Conservation (phyloP, 2,329 filamentous ascomycete species). For the Grosmannia huntii region DNA sequence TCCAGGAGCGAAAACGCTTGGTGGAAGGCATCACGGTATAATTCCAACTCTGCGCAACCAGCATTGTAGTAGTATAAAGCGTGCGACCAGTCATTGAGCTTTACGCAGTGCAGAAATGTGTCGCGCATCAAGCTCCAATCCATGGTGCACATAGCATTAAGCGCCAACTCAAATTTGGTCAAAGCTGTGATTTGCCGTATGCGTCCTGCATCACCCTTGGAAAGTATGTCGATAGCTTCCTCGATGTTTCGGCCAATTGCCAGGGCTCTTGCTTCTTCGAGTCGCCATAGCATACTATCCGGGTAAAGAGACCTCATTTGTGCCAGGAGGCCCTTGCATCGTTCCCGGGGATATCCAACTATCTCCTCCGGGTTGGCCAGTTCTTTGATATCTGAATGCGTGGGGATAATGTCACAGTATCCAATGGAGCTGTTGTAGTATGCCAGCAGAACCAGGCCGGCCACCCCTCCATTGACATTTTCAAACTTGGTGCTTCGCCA, state of each 20-base stretch:
- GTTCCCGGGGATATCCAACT: slow-evolving; percentile 58
- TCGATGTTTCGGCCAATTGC: slow-evolving; percentile 54
- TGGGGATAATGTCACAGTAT: slow-evolving; percentile 75
- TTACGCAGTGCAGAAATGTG: slow-evolving; percentile 60
- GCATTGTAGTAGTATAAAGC: slow-evolving; percentile 83
- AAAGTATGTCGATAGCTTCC: slow-evolving; percentile 54
- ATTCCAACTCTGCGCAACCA: slow-evolving; percentile 63
- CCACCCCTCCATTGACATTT: slow-evolving; percentile 87
- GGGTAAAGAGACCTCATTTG: slow-evolving; percentile 71
- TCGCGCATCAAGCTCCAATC: slow-evolving; percentile 62
- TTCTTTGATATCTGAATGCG: slow-evolving; percentile 36
- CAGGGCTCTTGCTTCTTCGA: slow-evolving; percentile 74
- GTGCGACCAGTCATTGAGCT: slow-evolving; percentile 84
- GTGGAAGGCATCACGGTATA: slow-evolving; percentile 55
- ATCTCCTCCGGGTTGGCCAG: slow-evolving; percentile 39
- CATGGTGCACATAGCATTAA: slow-evolving; percentile 69
- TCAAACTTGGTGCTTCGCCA: slow-evolving; percentile 80
- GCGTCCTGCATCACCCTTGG: slow-evolving; percentile 45
- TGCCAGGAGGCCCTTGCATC: slow-evolving; percentile 52
- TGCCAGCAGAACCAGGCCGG: slow-evolving; percentile 64
- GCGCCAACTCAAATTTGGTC: slow-evolving; percentile 69
- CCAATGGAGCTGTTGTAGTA: slow-evolving; percentile 85
- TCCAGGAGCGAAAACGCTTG: slow-evolving; percentile 15
- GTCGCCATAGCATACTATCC: slow-evolving; percentile 68
- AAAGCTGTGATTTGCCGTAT: slow-evolving; percentile 84